phyloP scores from a whole-genome alignment of 2,329 filamentous ascomycete genomes.

The Zopfia rhizophila region DNA sequence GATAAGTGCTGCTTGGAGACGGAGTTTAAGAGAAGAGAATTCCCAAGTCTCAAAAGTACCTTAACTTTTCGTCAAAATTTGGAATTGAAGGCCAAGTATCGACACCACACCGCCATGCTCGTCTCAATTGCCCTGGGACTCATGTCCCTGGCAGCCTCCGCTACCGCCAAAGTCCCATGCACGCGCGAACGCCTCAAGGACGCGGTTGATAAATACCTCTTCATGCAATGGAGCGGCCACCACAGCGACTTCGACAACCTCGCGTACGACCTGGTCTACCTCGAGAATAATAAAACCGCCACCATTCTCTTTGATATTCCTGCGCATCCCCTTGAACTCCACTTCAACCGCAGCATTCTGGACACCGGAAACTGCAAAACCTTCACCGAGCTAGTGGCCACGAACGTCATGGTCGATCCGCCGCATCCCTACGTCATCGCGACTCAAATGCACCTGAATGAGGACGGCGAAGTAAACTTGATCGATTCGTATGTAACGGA shows the following conservation, averaged over 20 bases:
- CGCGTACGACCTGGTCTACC: constrained; percentile 13
- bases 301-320: constrained; percentile 3
- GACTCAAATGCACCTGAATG: constrained; percentile 32
- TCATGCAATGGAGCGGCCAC: constrained; percentile 11
- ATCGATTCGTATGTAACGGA: constrained; percentile 39
- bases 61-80: too few relatives aligned
- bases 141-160: constrained; percentile 1
- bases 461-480: constrained; percentile 18
- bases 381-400: constrained; percentile 36
- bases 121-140: constrained; percentile 4
- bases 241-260: constrained; percentile 12
- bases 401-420: constrained; percentile 7
- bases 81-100: too few relatives aligned
- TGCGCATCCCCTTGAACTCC: constrained; percentile 23
- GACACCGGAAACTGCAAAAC: constrained; percentile 38
- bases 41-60: too few relatives aligned
- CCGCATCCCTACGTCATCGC: constrained; percentile 37
- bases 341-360: constrained; percentile 28
- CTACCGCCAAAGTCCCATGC: constrained; percentile 13
- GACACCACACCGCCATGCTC: too few relatives aligned
- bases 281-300: constrained; percentile 19
- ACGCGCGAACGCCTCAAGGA: constrained; percentile 13
- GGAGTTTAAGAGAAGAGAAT: too few relatives aligned
- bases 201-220: constrained; percentile 13
- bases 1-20: too few relatives aligned